Percentiles rank a stretch among this genome's conserved stretches.
phyloP scores from a whole-genome alignment of 257 asterid genomes.

The Penstemon davidsonii region DNA sequence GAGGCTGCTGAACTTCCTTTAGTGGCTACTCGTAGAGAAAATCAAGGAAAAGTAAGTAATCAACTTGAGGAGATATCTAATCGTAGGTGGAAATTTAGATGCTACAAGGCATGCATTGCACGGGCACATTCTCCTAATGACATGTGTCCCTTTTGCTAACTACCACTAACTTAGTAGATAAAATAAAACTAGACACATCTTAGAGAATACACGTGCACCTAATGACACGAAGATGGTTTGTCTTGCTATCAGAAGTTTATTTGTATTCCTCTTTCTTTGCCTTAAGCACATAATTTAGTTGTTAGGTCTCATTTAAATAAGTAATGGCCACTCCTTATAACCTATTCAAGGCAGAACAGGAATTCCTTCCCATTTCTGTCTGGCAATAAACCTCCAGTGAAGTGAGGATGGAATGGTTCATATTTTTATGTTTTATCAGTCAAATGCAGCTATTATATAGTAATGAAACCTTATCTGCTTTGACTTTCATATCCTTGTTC shows the following conservation, averaged over 20 bases:
- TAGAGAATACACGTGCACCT: no score
- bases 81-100: no score
- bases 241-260: neutral
- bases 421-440: neutral
- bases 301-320: neutral
- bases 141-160: no score
- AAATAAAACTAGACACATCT: no score
- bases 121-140: no score
- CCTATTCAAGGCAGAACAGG: neutral
- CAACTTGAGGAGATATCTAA: neutral
- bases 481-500: neutral
- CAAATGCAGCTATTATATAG: neutral
- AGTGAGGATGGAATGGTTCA: neutral
- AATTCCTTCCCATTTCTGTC: neutral
- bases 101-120: no score
- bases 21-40: constrained; percentile 83
- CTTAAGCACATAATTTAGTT: neutral
- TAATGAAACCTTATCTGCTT: neutral
- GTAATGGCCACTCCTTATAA: neutral
- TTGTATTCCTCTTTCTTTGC: neutral
- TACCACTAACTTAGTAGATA: no score
- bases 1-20: constrained; percentile 98
- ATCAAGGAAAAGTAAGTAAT: constrained; percentile 86
- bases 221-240: neutral
- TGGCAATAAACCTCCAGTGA: neutral